A percentile compares a stretch with the other conserved stretches of the same genome.
Conservation (phyloP, 257 asterid species). For the Prunella vulgaris region DNA sequence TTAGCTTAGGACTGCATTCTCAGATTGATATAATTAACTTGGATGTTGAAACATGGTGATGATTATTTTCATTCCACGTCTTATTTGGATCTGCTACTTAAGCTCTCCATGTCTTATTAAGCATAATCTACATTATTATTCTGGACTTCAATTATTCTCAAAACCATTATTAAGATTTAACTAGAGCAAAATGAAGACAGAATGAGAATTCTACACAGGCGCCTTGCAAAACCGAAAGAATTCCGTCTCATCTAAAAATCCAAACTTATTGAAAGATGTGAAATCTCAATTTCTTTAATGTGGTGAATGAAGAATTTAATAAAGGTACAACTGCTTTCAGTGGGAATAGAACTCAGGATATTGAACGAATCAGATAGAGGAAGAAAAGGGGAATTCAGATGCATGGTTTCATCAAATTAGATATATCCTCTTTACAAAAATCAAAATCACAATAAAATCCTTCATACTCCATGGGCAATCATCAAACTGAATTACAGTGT, state of each 20-base stretch:
- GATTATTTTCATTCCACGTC: not conserved
- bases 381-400: not conserved
- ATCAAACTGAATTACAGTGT: not conserved
- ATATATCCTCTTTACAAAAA: not conserved
- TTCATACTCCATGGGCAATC: not conserved
- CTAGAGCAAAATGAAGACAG: not conserved
- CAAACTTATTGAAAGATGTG: no score
- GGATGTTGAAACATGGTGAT: not conserved
- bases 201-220: not conserved
- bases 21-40: not conserved
- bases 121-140: not conserved
- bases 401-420: not conserved
- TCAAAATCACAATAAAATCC: constrained; percentile 8
- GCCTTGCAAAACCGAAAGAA: not conserved
- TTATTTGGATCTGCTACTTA: not conserved
- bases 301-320: no score
- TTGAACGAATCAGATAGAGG: not conserved
- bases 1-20: not conserved
- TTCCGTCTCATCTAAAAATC: not conserved
- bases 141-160: not conserved
- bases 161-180: not conserved
- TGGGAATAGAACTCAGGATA: no score
- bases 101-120: not conserved
- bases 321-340: no score
- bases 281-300: no score